Evolutionary conservation across 2,329 filamentous ascomycete genomes (phyloP).

Genomic region (Colletotrichum truncatum): DNA sequence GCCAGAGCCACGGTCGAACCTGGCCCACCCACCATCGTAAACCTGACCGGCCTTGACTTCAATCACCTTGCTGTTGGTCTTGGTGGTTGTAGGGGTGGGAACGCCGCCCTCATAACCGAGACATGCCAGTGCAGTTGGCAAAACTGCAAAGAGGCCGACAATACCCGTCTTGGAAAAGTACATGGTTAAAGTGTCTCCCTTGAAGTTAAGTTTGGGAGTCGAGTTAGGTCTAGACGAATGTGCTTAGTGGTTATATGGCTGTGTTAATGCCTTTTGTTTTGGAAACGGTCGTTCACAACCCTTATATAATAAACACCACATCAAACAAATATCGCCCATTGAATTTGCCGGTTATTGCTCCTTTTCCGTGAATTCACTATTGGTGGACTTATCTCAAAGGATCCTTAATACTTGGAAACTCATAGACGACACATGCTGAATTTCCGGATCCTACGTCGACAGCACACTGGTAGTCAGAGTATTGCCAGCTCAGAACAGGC

Average conservation of each 20-base stretch:
- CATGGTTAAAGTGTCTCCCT: no score
- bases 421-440: neutral
- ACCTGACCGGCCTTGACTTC: conserved; percentile 39
- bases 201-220: no score
- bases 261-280: no score
- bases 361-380: neutral
- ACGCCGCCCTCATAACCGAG: conserved; percentile 39
- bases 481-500: no score
- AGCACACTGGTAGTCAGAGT: no score
- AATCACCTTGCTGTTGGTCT: conserved; percentile 42
- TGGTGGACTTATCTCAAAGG: neutral
- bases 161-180: conserved; percentile 3
- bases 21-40: conserved; percentile 43
- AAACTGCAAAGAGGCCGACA: conserved; percentile 11
- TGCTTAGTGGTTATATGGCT: no score
- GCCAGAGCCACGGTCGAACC: conserved; percentile 47
- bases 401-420: neutral
- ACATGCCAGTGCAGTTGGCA: conserved; percentile 36
- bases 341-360: no score
- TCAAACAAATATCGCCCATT: no score
- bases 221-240: no score
- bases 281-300: no score
- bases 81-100: conserved; percentile 37
- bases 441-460: conserved; percentile 15
- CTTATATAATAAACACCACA: no score